Evolutionary conservation across 192 early-diverging fungal species (phyloP), one percentile per base, ranked within the genome.

Genomic region (Neocallimastix lanati): DNA sequence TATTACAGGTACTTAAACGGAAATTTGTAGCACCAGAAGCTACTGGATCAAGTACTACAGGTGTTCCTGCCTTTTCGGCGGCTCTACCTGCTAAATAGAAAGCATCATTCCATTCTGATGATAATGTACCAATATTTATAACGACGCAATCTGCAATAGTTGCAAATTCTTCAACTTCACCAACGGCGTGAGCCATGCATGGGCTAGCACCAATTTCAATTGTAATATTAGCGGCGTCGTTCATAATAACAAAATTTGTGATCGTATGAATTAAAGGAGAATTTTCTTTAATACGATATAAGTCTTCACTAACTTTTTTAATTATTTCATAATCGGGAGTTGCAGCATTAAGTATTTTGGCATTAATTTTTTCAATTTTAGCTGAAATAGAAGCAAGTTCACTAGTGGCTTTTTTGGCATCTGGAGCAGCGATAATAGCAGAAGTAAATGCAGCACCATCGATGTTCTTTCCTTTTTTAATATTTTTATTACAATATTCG

Each of bases 211-310:
- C 94, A 50, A 94, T 76, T 21, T 92, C 93, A 79, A 95, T 83
- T 15, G 91, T 92, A 12, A 90, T 90, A 83, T 95, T 94, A 28
- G 93, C 94, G 28, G 90, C 92, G 81, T 94, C 93, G 79, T 94
- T 94, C 85, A 93, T 93, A 28, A 94, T 93, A 5, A 96, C 84
- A 81, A 85, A 87, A 82, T 96, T 96, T 29, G 94, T 94, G 30
- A 96, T 92, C 80, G 92, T 91, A 78, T 96, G 94, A 1, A 94
- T 90, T 79, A 96, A 85, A 0, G 94, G 93, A 14, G 84, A 87
- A 9, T 82, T 82, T 37, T 77, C 80, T 28, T 85, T 81, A 2
- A 92, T 29, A 16, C 81, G 85, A 13, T 78, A 79, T 36, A 87
- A 78, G 16, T 85, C 76, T 27, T 85, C 79, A 35, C 86, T 81